Percentiles rank a stretch among this genome's conserved stretches.
These are phyloP conservation scores for Domatiomyces globalis DNA, from an alignment of 2,329 filamentous ascomycete genomes.

Conservation along the genomic window DNA sequence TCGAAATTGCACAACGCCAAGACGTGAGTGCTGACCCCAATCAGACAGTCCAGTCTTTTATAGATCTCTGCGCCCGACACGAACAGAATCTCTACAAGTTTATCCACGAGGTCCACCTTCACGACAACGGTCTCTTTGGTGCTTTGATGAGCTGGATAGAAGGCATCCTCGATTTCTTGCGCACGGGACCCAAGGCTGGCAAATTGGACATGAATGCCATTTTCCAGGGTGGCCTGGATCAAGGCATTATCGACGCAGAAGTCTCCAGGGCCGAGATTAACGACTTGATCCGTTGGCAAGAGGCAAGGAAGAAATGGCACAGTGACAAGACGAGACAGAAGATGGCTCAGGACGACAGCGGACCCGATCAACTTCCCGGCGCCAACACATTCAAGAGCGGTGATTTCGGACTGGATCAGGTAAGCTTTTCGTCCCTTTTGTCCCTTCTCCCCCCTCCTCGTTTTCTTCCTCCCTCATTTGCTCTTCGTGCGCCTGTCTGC, in stretches of 20 bases:
- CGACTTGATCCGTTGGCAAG: conserved; percentile 79
- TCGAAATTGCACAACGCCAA: conserved; percentile 51
- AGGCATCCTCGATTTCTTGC: conserved; percentile 81
- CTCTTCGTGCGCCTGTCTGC: not conserved
- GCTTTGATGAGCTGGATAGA: conserved; percentile 97
- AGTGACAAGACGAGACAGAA: conserved; percentile 95
- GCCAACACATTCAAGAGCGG: conserved; percentile 54
- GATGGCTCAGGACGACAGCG: conserved; percentile 72
- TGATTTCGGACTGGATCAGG: conserved; percentile 81
- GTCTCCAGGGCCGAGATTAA: conserved; percentile 70
- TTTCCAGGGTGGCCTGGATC: conserved; percentile 63
- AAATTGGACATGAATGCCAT: conserved; percentile 89
- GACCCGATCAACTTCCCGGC: conserved; percentile 37
- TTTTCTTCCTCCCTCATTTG: too few species aligned
- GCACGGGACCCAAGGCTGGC: conserved; percentile 70
- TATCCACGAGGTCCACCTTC: conserved; percentile 90
- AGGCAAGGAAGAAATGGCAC: conserved; percentile 93
- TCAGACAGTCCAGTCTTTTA: conserved; percentile 94
- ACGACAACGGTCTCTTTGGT: conserved; percentile 92
- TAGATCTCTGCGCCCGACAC: conserved; percentile 87
- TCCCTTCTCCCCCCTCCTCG: not conserved
- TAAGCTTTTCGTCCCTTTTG: conserved; percentile 29
- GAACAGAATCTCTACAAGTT: conserved; percentile 99
- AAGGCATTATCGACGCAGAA: conserved; percentile 53
- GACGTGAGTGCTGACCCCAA: conserved; percentile 93